Percentiles rank a stretch among this genome's conserved stretches.
phyloP scores from a whole-genome alignment of 495 filamentous ascomycete species.

The Aspergillus olivimuriae region DNA sequence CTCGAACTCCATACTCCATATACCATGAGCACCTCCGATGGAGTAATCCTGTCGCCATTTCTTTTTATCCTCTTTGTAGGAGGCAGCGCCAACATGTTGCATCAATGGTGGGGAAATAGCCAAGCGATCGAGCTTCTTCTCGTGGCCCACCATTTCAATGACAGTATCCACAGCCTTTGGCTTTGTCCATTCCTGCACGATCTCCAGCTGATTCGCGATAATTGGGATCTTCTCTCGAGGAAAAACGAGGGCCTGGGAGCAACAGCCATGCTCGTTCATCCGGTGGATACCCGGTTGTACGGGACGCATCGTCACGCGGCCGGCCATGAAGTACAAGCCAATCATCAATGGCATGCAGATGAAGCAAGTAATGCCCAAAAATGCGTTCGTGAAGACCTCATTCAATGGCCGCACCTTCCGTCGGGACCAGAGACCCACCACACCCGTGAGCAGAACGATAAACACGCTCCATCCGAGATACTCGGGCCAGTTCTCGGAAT shows the following conservation, averaged over 20 bases:
- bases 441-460: slow-evolving; percentile 11
- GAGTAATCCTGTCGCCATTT: slow-evolving; percentile 12
- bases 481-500: slow-evolving; percentile 41
- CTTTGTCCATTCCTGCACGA: slow-evolving; percentile 6
- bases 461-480: slow-evolving; percentile 33
- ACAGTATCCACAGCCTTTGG: slow-evolving; percentile 17
- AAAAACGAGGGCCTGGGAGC: slow-evolving; percentile 32
- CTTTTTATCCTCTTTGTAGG: slow-evolving; percentile 19
- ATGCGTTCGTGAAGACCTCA: slow-evolving; percentile 18
- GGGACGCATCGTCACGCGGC: slow-evolving; percentile 32
- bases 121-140: slow-evolving; percentile 13
- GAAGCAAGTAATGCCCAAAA: slow-evolving; percentile 19
- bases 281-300: slow-evolving; percentile 22
- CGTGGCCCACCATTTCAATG: slow-evolving; percentile 17
- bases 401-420: slow-evolving; percentile 9
- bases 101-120: slow-evolving; percentile 21
- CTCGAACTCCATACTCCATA: slow-evolving; percentile 28
- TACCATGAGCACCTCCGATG: slow-evolving; percentile 20
- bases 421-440: slow-evolving; percentile 14
- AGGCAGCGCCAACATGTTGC: slow-evolving; percentile 26
- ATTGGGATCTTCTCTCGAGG: slow-evolving; percentile 18
- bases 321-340: slow-evolving; percentile 29
- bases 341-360: slow-evolving; percentile 28
- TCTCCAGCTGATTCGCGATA: slow-evolving; percentile 15
- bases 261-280: slow-evolving; percentile 33